Evolutionary conservation across 2,329 filamentous ascomycete genomes (phyloP).

Genomic region (Claviceps arundinis): DNA sequence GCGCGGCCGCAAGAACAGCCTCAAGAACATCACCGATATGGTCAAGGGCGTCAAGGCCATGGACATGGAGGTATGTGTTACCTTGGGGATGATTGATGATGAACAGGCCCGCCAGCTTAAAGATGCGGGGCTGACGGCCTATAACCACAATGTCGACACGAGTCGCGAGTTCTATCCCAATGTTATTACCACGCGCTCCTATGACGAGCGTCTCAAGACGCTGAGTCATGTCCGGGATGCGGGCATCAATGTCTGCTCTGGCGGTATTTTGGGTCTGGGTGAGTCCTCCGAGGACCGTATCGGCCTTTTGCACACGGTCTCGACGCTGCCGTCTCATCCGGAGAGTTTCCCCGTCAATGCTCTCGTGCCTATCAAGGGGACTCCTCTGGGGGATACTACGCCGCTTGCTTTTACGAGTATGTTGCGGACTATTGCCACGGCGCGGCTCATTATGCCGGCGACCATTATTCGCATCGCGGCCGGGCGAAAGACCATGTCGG

Average conservation of each 20-base stretch:
- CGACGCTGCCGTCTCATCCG: constrained; percentile 67
- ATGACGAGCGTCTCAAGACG: constrained; percentile 76
- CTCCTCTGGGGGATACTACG: constrained; percentile 63
- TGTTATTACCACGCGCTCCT: constrained; percentile 73
- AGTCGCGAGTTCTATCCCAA: constrained; percentile 78
- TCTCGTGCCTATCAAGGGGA: constrained; percentile 81
- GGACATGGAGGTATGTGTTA: constrained; percentile 90
- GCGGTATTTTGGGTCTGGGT: constrained; percentile 75
- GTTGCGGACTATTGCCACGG: constrained; percentile 72
- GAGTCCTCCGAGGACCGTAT: constrained; percentile 69
- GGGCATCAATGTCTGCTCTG: constrained; percentile 81
- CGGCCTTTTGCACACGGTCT: constrained; percentile 69
- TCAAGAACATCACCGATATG: constrained; percentile 80
- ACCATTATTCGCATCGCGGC: constrained; percentile 83
- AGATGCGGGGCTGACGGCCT: constrained; percentile 72
- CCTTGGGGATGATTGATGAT: constrained; percentile 79
- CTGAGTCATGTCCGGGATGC: constrained; percentile 70
- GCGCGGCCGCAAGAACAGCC: constrained; percentile 71
- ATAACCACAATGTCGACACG: constrained; percentile 92
- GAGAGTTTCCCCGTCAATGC: constrained; percentile 89
- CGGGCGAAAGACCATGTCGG: constrained; percentile 68
- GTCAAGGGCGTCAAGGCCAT: constrained; percentile 65
- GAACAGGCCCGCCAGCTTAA: constrained; percentile 72
- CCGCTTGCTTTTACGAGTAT: constrained; percentile 66
- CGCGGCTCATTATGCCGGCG: constrained; percentile 66